Evolutionary conservation across 441 rosid genomes (phyloP), one percentile per base, ranked within the genome.

Genomic region (Populus hybrid): DNA sequence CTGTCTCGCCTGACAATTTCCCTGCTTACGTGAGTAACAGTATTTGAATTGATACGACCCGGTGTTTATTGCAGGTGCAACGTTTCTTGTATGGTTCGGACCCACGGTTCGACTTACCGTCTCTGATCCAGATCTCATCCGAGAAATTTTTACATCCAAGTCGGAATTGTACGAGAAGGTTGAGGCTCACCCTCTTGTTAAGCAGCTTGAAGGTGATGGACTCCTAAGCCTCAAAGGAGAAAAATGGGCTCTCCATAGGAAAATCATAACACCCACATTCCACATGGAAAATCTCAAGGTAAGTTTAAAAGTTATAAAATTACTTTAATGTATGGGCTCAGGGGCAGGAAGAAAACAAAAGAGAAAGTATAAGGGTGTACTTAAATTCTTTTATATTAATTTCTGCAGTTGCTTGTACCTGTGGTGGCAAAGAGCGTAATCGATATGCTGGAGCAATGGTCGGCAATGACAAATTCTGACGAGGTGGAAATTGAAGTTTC

Each of bases 231-330:
- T 92, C 77, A 92, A 91, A 81, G 99, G 99, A 10, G 90, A 92
- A 73, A 94, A 94, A 86, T 95, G 98, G 99, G 87, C 90, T 88
- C 95, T 85, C 83, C 99, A 95, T 76, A 86, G 98, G 24, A 95
- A 89, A 87, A 92, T 92, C 82, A 89, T 95, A 8, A 76, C 90
- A 9, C 98, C 97, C 8, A 88, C 94, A 36, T 92, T 95, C 84
- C 98, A 94, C 70, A 90, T 90, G 97, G 97, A 95, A 76, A 95
- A 95, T 90, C 97, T 95, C 87, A 92, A 91, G 85, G 98, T 92
- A 84, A 75, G 75, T 63, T 16, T 0, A 16, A 18, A 42, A 42
- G 46, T 42, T 11, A 10, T 42, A 42, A 42, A 54, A 54, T 54
- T 18, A 54, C 61, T 18, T 54, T 21, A 21, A 54, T 54, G 61